Evolutionary conservation across 75 land plant species (phyloP).

Genomic region (Cunninghamia lanceolata): DNA sequence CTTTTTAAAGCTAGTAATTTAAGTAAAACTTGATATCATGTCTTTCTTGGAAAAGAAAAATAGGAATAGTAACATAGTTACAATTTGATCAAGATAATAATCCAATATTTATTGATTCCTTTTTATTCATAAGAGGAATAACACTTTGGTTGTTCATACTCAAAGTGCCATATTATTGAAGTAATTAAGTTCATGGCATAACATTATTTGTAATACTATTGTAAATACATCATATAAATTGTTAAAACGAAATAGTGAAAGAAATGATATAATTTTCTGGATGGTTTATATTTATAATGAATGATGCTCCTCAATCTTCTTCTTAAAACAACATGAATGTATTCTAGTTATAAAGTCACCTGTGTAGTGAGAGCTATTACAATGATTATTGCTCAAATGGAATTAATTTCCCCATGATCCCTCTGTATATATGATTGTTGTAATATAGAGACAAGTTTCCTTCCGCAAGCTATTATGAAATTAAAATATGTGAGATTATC

Average conservation of each 20-base stretch:
- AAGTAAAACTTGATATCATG: background rate
- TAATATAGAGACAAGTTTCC: background rate
- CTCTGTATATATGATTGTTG: too few species aligned
- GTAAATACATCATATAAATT: background rate
- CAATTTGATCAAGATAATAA: background rate
- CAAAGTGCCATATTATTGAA: background rate
- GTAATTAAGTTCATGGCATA: background rate
- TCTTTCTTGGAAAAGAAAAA: background rate
- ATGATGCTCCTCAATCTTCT: too few species aligned
- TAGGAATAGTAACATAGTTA: background rate
- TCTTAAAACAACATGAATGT: too few species aligned
- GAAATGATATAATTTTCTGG: too few species aligned
- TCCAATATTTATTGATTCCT: background rate
- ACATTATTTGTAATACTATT: background rate
- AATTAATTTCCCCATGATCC: background rate
- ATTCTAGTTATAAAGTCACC: too few species aligned
- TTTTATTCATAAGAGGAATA: background rate
- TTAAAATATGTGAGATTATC: too few species aligned
- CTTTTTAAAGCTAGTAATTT: background rate
- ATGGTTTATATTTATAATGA: too few species aligned
- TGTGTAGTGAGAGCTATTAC: too few species aligned
- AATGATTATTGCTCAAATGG: background rate
- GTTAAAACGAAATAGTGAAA: too few species aligned
- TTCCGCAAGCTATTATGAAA: too few species aligned
- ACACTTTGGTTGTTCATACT: background rate